Evolutionary conservation across 2,329 filamentous ascomycete genomes (phyloP).

Genomic region (Trichoderma atroviride): DNA sequence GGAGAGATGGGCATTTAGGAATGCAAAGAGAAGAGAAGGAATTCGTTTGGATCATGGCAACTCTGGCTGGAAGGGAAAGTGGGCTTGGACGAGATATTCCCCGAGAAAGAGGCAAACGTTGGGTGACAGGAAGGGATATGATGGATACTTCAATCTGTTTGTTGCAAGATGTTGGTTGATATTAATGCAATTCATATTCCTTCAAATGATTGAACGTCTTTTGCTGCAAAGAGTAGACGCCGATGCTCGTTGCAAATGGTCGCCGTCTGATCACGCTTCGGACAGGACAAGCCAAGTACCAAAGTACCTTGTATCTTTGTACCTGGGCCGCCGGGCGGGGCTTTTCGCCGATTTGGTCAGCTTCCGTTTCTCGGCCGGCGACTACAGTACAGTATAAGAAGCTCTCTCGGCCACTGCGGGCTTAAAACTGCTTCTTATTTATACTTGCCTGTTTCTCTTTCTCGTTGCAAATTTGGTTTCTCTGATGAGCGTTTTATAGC

Average conservation of each 20-base stretch:
- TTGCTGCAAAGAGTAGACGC: neutral
- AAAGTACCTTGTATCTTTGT: neutral
- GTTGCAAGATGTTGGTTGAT: neutral
- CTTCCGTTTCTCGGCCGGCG: neutral
- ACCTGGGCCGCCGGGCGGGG: neutral
- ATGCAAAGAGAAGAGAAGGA: neutral
- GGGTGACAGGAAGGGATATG: neutral
- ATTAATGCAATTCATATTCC: neutral
- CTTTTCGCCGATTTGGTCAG: neutral
- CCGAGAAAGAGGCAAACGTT: neutral
- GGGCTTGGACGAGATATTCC: neutral
- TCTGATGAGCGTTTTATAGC: neutral
- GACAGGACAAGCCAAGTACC: neutral
- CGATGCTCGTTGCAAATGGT: neutral
- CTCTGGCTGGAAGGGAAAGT: neutral
- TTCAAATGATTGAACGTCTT: neutral
- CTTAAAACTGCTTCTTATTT: neutral
- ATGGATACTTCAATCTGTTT: neutral
- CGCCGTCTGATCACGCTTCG: neutral
- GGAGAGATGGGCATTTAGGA: neutral
- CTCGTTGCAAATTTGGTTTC: neutral
- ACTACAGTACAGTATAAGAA: neutral
- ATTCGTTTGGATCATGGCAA: neutral
- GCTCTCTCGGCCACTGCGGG: neutral
- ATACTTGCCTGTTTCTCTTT: neutral